phyloP scores from a whole-genome alignment of 148 eudicot species.

The Dysphania ambrosioides region DNA sequence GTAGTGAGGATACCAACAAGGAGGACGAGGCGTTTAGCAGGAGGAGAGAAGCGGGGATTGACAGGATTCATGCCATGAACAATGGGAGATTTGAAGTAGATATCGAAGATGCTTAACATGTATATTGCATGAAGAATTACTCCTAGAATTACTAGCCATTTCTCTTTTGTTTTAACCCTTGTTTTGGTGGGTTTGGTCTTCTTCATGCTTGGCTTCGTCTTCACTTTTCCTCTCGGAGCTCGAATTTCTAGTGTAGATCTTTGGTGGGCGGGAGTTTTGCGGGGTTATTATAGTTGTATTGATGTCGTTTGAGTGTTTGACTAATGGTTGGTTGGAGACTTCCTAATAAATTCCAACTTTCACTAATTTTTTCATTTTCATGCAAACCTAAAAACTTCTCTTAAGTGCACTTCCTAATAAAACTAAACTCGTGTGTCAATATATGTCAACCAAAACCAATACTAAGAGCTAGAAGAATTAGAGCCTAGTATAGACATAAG shows the following conservation, averaged over 20 bases:
- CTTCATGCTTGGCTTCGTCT: conserved; percentile 22
- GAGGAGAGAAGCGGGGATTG: conserved; percentile 62
- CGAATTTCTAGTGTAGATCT: background rate
- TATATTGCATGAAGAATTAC: conserved; percentile 79
- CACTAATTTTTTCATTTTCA: too few relatives aligned
- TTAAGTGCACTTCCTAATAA: too few relatives aligned
- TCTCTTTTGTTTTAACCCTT: conserved; percentile 63
- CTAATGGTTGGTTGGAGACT: too few relatives aligned
- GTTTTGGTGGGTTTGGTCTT: conserved; percentile 14
- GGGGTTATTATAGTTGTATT: too few relatives aligned
- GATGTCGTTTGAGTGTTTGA: too few relatives aligned
- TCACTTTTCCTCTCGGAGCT: background rate
- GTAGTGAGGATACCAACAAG: conserved; percentile 60
- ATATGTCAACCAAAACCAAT: too few relatives aligned
- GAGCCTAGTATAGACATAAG: too few relatives aligned
- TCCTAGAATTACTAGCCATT: conserved; percentile 81
- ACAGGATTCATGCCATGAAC: conserved; percentile 99
- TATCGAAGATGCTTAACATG: conserved; percentile 95
- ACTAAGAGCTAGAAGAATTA: too few relatives aligned
- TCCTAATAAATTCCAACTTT: too few relatives aligned
- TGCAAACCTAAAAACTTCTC: too few relatives aligned
- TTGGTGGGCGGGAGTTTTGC: background rate
- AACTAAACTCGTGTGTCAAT: too few relatives aligned
- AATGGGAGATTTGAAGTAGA: conserved; percentile 89
- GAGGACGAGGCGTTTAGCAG: conserved; percentile 91